Evolutionary conservation across 495 filamentous ascomycete species (phyloP), one percentile per base, ranked within the genome.

Genomic region (Penicillium ucsense): DNA sequence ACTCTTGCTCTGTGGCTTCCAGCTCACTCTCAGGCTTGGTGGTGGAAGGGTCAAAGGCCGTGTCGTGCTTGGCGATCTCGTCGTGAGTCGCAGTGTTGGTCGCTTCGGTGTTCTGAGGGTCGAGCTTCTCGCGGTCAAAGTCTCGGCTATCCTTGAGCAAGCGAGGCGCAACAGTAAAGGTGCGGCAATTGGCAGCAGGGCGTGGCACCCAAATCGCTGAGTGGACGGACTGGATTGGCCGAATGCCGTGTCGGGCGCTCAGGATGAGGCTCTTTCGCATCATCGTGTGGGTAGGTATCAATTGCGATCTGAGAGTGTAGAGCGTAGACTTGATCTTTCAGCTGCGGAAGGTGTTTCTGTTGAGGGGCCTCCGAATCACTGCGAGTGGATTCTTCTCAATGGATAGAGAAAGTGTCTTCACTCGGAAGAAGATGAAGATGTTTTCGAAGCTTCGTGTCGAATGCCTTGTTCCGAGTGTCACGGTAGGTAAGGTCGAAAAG

Each of bases 31-130:
- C 76, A 0, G 83, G 82, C 8, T 66, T 54, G 27, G 80, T 85
- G 35, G 67, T 75, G 12, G 62, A 59, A 0, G 82, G 81, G 55
- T 85, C 71, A 52, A 79, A 86, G 0, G 82, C 78, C 0, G 77
- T 64, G 0, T 64, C 56, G 32, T 70, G 67, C 8, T 61, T 55
- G 8, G 78, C 74, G 2, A 75, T 70, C 36, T 71, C 68, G 51
- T 75, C 65, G 47, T 84, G 80, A 6, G 74, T 77, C 4, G 75
- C 81, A 31, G 71, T 72, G 54, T 84, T 77, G 34, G 67, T 71
- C 53, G 74, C 76, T 53, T 86, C 82, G 29, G 68, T 73, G 7
- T 71, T 59, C 44, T 76, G 62, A 0, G 79, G 74, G 35, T 78
- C 69, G 30, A 85, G 66, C 20, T 54, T 55, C 50, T 75, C 71